Base-by-base conservation (phyloP, 2,329 filamentous ascomycete species). In the Dactylellina sp. region DNA sequence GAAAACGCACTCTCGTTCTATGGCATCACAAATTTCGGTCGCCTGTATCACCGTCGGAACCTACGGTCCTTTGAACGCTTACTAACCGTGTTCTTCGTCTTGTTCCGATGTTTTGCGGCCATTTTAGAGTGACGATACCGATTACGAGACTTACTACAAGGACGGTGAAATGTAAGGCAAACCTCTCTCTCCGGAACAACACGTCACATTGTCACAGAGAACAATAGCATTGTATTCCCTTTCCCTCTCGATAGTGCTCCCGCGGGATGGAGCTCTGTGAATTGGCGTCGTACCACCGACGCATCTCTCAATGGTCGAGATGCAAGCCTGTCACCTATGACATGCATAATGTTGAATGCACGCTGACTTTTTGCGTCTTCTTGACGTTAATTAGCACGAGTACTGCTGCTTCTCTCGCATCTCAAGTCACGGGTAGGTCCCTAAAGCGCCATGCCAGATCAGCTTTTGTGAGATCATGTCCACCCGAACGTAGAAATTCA, bases 141-240 rank as follows among this genome's bases (percentile, higher is more conserved):
- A 72, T 24, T 71, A 71, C 52, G 66, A 71, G 16, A 56, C 46
- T 2, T 71, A 71, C 40, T 71, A 50, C 65, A 44, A 66, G 57
- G 59, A 71, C 22, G 66, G 66, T 40, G 68, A 59, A 35, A 72
- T 72, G 68, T 72, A 72, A 72, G 68, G 59, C 60, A 53, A 60
- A 64, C 60, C 60, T 44, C 22, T 32, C 24, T 42, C 20, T 39
- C 20, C 20, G 28, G 22, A 49, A 53, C 44, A 64, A 63, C 59
- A 39, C 57, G 24, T 59, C 35, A 20, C 49, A 20, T 32, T 39
- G 18, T 22, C 18, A 20, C n/a, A 12, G 55, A 60, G 52, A 22
- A 72, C 60, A 63, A 64, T 60, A 22, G 6, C 52, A 72, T 64
- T 62, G 52, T 62, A 52, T 57, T 60, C 25, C 47, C 50, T 56